A percentile compares a stretch with the other conserved stretches of the same genome.
Evolutionary conservation across 495 filamentous ascomycete species (phyloP).

Genomic region (Tuber indicum): DNA sequence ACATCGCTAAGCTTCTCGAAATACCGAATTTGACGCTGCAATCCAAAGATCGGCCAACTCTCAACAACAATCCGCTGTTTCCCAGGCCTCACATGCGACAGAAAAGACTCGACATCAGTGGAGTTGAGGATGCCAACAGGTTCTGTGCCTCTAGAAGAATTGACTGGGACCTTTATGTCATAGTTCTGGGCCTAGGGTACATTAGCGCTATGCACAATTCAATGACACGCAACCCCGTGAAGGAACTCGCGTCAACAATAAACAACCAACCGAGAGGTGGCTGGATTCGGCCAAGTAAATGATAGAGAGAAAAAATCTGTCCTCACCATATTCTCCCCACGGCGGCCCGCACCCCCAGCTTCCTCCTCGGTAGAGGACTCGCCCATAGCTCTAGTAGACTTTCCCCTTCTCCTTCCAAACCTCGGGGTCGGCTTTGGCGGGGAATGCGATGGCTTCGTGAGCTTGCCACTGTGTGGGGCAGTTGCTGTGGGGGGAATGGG

Average conservation of each 20-base stretch:
- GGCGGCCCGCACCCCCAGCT: neutral
- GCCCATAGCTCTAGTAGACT: conserved; percentile 4
- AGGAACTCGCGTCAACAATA: neutral
- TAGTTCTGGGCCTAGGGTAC: conserved; percentile 12
- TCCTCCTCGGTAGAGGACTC: conserved; percentile 16
- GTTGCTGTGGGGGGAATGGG: conserved; percentile 9
- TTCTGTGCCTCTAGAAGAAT: conserved; percentile 22
- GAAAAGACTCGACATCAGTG: conserved; percentile 30
- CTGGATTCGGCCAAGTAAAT: neutral
- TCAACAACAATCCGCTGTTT: conserved; percentile 59
- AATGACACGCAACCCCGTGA: neutral
- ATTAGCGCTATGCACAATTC: neutral
- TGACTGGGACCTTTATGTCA: conserved; percentile 32
- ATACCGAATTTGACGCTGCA: conserved; percentile 74
- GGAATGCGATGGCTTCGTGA: conserved; percentile 9
- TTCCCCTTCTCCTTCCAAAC: conserved; percentile 14
- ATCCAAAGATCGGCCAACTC: conserved; percentile 63
- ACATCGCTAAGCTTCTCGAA: conserved; percentile 86
- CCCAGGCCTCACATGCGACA: conserved; percentile 30
- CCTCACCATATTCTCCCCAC: neutral
- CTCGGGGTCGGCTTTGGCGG: conserved; percentile 13
- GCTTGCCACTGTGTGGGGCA: conserved; percentile 14
- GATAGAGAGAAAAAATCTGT: neutral
- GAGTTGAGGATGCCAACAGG: conserved; percentile 20
- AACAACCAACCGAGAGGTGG: neutral